Evolutionary conservation across 352 stramenopile genomes (phyloP).

Genomic region (Pythium aphanidermatum): DNA sequence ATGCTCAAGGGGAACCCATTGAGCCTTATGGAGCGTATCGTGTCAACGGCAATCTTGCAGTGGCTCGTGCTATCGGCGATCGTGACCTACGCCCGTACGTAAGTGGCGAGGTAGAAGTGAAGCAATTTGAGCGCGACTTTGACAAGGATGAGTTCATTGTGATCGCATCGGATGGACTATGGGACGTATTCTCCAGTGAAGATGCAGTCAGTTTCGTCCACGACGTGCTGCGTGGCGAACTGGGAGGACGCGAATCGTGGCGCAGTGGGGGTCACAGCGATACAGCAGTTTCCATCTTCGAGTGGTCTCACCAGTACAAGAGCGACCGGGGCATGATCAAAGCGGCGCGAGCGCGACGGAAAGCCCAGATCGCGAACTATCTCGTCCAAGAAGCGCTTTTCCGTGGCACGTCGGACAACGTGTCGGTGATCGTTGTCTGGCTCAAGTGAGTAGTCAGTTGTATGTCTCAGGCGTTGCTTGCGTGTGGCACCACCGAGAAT

Average conservation of each 20-base stretch:
- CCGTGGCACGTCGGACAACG: slow-evolving; percentile 88
- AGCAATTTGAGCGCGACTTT: slow-evolving; percentile 67
- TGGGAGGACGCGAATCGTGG: slow-evolving; percentile 76
- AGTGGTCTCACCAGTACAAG: slow-evolving; percentile 89
- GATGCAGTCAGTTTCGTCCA: slow-evolving; percentile 90
- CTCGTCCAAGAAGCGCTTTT: slow-evolving; percentile 89
- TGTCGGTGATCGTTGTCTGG: slow-evolving; percentile 90
- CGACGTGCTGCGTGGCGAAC: slow-evolving; percentile 78
- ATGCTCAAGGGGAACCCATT: slow-evolving; percentile 78
- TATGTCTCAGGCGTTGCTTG: no score
- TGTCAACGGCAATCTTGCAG: slow-evolving; percentile 90
- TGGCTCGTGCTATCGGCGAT: slow-evolving; percentile 89
- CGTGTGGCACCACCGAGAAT: no score
- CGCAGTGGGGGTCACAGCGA: slow-evolving; percentile 74
- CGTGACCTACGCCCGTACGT: slow-evolving; percentile 84
- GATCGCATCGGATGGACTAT: slow-evolving; percentile 90
- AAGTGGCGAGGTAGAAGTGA: slow-evolving; percentile 73
- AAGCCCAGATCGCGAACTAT: slow-evolving; percentile 90
- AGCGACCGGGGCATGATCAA: slow-evolving; percentile 89
- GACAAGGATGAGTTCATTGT: slow-evolving; percentile 90
- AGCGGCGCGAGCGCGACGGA: slow-evolving; percentile 74
- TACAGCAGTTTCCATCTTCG: slow-evolving; percentile 80
- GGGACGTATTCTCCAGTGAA: slow-evolving; percentile 92
- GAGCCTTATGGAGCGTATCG: slow-evolving; percentile 88
- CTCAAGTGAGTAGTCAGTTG: slow-evolving; percentile 39